Conservation (phyloP, 441 rosid genomes). For the Brassica hybrid region DNA sequence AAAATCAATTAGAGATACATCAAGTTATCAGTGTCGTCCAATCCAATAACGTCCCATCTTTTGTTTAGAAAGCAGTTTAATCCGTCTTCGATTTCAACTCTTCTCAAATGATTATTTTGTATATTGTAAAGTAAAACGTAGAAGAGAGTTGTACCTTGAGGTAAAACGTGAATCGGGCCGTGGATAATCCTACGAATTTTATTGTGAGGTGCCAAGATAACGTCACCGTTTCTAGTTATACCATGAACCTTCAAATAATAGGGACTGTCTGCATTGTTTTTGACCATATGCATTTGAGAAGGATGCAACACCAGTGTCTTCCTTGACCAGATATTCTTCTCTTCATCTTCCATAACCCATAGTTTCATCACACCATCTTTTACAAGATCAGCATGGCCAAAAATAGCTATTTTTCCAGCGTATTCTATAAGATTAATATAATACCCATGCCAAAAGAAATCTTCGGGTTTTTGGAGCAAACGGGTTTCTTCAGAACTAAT, state of each 20-base stretch:
- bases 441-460: neutral
- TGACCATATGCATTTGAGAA: conserved; percentile 9
- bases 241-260: neutral
- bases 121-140: conserved; percentile 21
- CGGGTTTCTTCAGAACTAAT: conserved; percentile 15
- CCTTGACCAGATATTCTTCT: neutral
- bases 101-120: conserved; percentile 1
- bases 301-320: conserved; percentile 19
- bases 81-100: neutral
- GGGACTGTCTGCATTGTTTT: neutral
- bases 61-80: neutral
- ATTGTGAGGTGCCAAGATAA: conserved; percentile 10
- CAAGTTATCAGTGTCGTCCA: neutral
- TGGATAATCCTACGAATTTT: neutral
- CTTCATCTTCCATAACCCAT: neutral
- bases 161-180: neutral
- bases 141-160: neutral
- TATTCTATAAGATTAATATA: neutral
- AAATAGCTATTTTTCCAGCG: neutral
- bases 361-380: neutral
- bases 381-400: neutral
- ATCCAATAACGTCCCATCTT: neutral
- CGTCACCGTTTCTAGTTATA: conserved; percentile 23
- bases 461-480: neutral
- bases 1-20: neutral